Conservation (phyloP, 2,329 filamentous ascomycete species). For the Rasamsonia emersonii region DNA sequence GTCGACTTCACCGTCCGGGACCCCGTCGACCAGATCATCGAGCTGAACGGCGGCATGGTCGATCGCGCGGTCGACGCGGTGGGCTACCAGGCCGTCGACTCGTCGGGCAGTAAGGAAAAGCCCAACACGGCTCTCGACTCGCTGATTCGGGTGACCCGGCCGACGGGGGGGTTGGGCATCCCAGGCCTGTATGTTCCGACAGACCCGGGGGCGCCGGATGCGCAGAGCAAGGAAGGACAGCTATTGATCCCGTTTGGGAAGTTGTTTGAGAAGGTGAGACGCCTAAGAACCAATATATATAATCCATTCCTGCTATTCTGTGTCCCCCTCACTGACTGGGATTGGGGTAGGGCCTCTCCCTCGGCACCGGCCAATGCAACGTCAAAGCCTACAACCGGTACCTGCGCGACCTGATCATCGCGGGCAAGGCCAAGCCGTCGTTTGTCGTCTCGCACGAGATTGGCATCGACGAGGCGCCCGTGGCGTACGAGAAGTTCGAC, state of each 20-base stretch:
- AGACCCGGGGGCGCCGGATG: constrained; percentile 56
- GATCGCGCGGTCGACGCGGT: constrained; percentile 59
- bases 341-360: constrained; percentile 49
- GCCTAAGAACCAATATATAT: no score
- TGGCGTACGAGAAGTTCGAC: constrained; percentile 59
- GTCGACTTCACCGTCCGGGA: constrained; percentile 55
- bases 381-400: constrained; percentile 62
- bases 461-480: constrained; percentile 51
- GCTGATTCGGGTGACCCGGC: constrained; percentile 53
- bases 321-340: no score
- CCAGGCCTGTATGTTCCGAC: constrained; percentile 47
- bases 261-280: constrained; percentile 55
- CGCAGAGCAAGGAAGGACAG: constrained; percentile 53
- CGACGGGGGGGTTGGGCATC: constrained; percentile 55
- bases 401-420: constrained; percentile 56
- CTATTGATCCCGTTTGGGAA: constrained; percentile 59
- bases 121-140: constrained; percentile 57
- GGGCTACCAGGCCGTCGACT: constrained; percentile 54
- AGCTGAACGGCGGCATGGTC: constrained; percentile 51
- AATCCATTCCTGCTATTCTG: no score
- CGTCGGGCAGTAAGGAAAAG: constrained; percentile 49
- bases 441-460: constrained; percentile 61
- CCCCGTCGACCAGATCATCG: constrained; percentile 54
- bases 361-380: constrained; percentile 59
- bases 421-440: constrained; percentile 55